Base-by-base conservation (phyloP, 169 alveolate genomes). In the Plasmodium coatneyi region DNA sequence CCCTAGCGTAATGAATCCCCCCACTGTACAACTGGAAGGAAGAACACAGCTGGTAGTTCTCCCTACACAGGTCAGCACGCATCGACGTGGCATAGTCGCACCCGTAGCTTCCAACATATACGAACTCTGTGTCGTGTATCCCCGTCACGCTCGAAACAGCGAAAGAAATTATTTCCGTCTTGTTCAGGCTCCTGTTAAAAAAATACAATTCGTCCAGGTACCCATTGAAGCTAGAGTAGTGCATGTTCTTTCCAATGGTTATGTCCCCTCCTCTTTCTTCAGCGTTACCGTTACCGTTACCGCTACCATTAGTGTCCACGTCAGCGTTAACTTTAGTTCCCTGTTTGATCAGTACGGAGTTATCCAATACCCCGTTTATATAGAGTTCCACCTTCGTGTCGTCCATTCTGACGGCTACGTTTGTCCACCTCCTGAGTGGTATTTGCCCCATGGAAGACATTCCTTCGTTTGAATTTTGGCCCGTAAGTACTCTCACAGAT, bases 1-100 rank as follows among this genome's bases (percentile, higher is more conserved):
- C 89, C 39, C 97, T 22, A 14, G 97, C 97, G 70, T 92, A 93
- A 54, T 96, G 97, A 25, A 96, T 96, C 2, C 95, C 97, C 19
- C 95, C 92, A 71, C 92, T 83, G 83, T 96, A 96, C 46, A 96
- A 80, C 60, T 96, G 96, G 83, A 92, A 94, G 80, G 92, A 95
- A 22, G 97, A 78, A 79, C 97, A 96, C 6, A 96, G 89, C 0
- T 71, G 36, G 78, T 82, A 96, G 16, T 96, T 96, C 19, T 86
- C 30, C 16, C 95, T 94, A 84, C 97, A 96, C 22, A 96, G 71
- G 30, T 96, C 95, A 6, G 34, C 81, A 30, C 93, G 39, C 39
- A 32, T 83, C 7, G 97, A 96, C 6, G 92, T 94, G n/a, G 82
- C 83, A 49, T 92, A 81, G 5, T 86, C 56, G 74, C 97, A 96